Conservation (phyloP, 2,329 filamentous ascomycete species). For the Aspergillus intermedius region DNA sequence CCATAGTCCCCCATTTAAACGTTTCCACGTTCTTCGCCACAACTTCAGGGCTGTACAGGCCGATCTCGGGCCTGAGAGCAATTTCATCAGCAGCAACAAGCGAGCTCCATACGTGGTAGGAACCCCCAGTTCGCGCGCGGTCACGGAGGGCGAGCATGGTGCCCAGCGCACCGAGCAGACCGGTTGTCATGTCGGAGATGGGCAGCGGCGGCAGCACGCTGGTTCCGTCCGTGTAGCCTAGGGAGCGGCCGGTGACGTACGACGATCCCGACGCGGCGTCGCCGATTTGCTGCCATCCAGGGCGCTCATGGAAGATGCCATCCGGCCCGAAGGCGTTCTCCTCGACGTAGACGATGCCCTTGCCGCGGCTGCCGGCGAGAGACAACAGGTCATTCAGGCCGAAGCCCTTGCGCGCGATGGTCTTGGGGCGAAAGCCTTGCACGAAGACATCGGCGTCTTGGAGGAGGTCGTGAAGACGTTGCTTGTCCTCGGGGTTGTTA, state of each 20-base stretch:
- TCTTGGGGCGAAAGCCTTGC: conserved; percentile 46
- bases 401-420: conserved; percentile 27
- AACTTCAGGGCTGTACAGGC: conserved; percentile 24
- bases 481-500: conserved; percentile 34
- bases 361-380: conserved; percentile 34
- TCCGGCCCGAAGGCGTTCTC: conserved; percentile 49
- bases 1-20: conserved; percentile 8
- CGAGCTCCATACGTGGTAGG: conserved; percentile 22
- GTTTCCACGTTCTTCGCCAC: conserved; percentile 8
- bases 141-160: conserved; percentile 13
- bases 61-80: conserved; percentile 25
- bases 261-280: conserved; percentile 39
- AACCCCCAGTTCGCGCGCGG: conserved; percentile 12
- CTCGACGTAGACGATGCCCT: conserved; percentile 43
- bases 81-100: conserved; percentile 26
- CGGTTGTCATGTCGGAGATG: conserved; percentile 19
- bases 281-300: conserved; percentile 49
- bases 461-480: conserved; percentile 38
- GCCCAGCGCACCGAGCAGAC: conserved; percentile 13
- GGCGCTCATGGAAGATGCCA: conserved; percentile 40
- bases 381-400: conserved; percentile 36
- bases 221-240: conserved; percentile 16
- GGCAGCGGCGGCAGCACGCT: conserved; percentile 16
- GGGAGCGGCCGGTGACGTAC: conserved; percentile 29
- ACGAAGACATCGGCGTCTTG: conserved; percentile 49